Evolutionary conservation across 2,329 filamentous ascomycete species (phyloP).

Genomic region (Colletotrichum chrysophilum): DNA sequence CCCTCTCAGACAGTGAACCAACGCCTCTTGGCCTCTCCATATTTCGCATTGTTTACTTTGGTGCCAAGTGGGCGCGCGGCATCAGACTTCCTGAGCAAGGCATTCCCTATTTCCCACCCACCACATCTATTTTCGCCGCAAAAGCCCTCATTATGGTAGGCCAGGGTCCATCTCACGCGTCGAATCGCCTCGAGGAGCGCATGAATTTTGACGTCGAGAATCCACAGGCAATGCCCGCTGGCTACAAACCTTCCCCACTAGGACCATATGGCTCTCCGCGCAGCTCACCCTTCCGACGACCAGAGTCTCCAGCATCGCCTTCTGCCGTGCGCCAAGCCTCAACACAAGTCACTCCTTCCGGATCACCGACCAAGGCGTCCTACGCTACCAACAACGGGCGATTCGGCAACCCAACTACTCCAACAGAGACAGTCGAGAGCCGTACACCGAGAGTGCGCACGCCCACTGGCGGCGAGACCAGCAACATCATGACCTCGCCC

Average conservation of each 20-base stretch:
- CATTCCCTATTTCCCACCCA: slow-evolving; percentile 14
- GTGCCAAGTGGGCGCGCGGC: slow-evolving; percentile 9
- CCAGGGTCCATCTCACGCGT: slow-evolving; percentile 8
- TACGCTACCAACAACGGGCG: slow-evolving; percentile 28
- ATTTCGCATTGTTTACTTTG: slow-evolving; percentile 22
- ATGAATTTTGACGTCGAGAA: slow-evolving; percentile 20
- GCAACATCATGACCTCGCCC: slow-evolving; percentile 42
- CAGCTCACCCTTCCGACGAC: slow-evolving; percentile 67
- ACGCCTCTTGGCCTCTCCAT: slow-evolving; percentile 1
- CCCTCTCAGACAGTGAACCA: not conserved
- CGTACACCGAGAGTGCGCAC: slow-evolving; percentile 40
- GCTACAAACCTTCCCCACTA: slow-evolving; percentile 75
- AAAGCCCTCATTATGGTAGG: slow-evolving; percentile 11
- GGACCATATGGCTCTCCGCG: slow-evolving; percentile 72
- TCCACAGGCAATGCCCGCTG: slow-evolving; percentile 54
- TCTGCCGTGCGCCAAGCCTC: slow-evolving; percentile 65
- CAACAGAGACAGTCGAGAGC: slow-evolving; percentile 40
- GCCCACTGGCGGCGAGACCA: slow-evolving; percentile 23
- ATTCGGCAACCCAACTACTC: slow-evolving; percentile 46
- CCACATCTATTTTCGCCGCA: not conserved
- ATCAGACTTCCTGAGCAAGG: slow-evolving; percentile 18
- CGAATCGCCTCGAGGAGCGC: slow-evolving; percentile 4
- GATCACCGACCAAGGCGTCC: slow-evolving; percentile 60
- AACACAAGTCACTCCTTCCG: slow-evolving; percentile 55
- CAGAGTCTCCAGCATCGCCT: slow-evolving; percentile 69